Conservation (phyloP, 2,329 filamentous ascomycete species). For the Microdochium nivale region DNA sequence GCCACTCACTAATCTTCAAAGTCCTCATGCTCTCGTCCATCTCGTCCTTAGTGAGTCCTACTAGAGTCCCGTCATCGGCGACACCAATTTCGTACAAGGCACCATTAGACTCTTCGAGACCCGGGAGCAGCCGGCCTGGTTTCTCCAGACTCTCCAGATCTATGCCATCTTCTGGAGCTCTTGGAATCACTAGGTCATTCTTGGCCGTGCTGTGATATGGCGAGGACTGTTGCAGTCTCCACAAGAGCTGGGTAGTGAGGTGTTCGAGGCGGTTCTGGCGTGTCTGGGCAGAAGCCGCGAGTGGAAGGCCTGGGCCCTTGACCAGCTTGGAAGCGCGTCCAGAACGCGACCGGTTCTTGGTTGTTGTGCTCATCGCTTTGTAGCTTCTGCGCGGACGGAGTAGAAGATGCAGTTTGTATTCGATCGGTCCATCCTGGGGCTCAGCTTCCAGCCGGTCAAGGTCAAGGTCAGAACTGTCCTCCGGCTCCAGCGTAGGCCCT, state of each 20-base stretch:
- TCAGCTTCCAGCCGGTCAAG: constrained; percentile 70
- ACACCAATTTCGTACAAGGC: constrained; percentile 96
- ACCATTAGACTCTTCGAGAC: constrained; percentile 85
- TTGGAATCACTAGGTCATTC: constrained; percentile 65
- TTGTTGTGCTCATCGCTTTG: constrained; percentile 57
- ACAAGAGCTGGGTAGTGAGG: constrained; percentile 87
- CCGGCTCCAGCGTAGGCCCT: constrained; percentile 17
- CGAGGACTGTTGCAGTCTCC: constrained; percentile 91
- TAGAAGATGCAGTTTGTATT: constrained; percentile 92
- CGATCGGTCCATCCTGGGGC: constrained; percentile 86
- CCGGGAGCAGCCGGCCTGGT: constrained; percentile 56
- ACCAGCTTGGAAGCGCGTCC: constrained; percentile 20
- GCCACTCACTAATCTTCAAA: constrained; percentile 51
- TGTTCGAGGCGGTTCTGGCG: constrained; percentile 82
- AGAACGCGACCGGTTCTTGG: constrained; percentile 8
- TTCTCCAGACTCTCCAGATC: constrained; percentile 36
- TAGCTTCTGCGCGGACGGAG: constrained; percentile 71
- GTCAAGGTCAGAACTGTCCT: constrained; percentile 19
- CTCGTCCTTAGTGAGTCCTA: constrained; percentile 83
- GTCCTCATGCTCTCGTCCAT: constrained; percentile 85
- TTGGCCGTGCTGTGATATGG: constrained; percentile 79
- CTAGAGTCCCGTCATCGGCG: constrained; percentile 83
- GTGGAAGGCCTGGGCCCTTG: constrained; percentile 12
- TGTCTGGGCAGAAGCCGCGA: constrained; percentile 49
- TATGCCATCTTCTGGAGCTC: constrained; percentile 57